These are phyloP conservation scores for Rhizopus stolonifer DNA, from an alignment of 371 early-diverging fungal species.

Conservation along the genomic window DNA sequence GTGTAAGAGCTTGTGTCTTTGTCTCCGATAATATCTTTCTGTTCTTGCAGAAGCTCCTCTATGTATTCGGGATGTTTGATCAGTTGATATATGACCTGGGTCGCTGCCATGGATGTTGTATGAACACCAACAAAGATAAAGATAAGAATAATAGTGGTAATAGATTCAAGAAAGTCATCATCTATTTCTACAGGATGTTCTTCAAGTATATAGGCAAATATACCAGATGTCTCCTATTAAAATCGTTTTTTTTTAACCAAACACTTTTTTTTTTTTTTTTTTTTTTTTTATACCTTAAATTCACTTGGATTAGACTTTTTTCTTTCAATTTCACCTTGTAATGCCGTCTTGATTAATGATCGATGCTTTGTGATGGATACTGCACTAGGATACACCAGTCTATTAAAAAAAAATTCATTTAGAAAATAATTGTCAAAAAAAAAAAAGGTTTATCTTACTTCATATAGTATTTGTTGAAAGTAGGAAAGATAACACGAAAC, in stretches of 20 bases:
- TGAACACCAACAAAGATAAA: slow-evolving; percentile 45
- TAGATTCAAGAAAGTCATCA: slow-evolving; percentile 12
- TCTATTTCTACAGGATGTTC: slow-evolving; percentile 12
- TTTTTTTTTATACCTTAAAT: background rate
- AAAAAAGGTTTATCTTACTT: slow-evolving; percentile 20
- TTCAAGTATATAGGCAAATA: slow-evolving; percentile 5
- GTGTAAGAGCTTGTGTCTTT: slow-evolving; percentile 18
- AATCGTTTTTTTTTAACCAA: background rate
- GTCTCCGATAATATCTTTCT: slow-evolving; percentile 29
- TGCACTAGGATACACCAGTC: slow-evolving; percentile 6
- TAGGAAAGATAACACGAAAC: slow-evolving; percentile 24
- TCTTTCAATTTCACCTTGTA: slow-evolving; percentile 9
- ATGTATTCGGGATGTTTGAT: slow-evolving; percentile 40
- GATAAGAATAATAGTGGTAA: slow-evolving; percentile 17
- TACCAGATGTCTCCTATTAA: too few species aligned
- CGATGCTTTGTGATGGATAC: background rate
- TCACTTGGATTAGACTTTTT: background rate
- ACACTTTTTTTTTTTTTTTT: background rate
- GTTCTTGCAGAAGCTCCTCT: slow-evolving; percentile 40
- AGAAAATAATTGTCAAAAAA: background rate
- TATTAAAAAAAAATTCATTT: background rate
- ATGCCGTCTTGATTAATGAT: slow-evolving; percentile 8
- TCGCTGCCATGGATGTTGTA: slow-evolving; percentile 34
- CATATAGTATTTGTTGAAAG: slow-evolving; percentile 23
- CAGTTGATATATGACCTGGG: slow-evolving; percentile 39